phyloP scores from a whole-genome alignment of 2,329 filamentous ascomycete genomes.

The Corinectria fuckeliana region DNA sequence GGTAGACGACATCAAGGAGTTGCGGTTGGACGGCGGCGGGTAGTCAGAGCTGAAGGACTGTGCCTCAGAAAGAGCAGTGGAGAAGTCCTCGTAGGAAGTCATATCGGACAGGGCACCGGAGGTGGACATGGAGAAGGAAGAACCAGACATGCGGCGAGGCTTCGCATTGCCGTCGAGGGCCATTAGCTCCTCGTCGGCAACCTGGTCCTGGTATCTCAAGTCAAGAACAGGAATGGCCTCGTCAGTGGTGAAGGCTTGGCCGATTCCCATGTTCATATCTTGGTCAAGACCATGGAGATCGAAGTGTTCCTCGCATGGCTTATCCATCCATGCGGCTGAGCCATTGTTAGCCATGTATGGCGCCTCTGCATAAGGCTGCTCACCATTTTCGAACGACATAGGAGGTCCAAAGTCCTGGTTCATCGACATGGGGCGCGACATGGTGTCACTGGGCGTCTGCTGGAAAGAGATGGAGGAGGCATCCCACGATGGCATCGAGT shows the following conservation, averaged over 20 bases:
- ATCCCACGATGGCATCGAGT: conserved; percentile 63
- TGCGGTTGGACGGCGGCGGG: conserved; percentile 70
- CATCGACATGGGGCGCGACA: conserved; percentile 62
- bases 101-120: conserved; percentile 70
- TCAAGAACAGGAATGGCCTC: conserved; percentile 69
- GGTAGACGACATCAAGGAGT: conserved; percentile 73
- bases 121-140: conserved; percentile 76
- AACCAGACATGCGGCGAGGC: conserved; percentile 71
- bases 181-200: conserved; percentile 56
- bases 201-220: conserved; percentile 58
- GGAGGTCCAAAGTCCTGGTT: conserved; percentile 64
- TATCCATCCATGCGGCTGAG: conserved; percentile 55
- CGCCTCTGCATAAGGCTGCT: conserved; percentile 38
- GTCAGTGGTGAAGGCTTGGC: conserved; percentile 67
- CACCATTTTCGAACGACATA: conserved; percentile 57
- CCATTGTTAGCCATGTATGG: conserved; percentile 22
- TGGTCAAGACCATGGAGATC: conserved; percentile 62
- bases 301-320: conserved; percentile 62
- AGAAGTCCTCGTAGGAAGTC: conserved; percentile 74
- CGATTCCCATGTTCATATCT: conserved; percentile 65
- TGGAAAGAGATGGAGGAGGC: conserved; percentile 60
- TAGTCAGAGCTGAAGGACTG: conserved; percentile 72
- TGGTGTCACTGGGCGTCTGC: conserved; percentile 56
- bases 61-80: conserved; percentile 69
- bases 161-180: conserved; percentile 60